Base-by-base conservation (phyloP, 371 early-diverging fungal species). In the Dichotomocladium elegans region DNA sequence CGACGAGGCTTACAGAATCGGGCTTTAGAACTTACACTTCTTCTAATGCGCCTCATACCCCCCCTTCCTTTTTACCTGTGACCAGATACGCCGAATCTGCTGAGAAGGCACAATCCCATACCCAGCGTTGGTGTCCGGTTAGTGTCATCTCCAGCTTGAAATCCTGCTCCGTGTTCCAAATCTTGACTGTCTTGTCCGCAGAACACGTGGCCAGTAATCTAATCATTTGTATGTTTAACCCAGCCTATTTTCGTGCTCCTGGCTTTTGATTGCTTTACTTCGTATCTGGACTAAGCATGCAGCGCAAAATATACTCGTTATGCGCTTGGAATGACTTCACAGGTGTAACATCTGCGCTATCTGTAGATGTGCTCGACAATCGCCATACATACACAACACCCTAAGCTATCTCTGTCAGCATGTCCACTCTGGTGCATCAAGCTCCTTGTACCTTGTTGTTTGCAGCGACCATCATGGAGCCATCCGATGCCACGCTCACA, bases 91-190 rank as follows among this genome's bases (percentile, higher is more conserved):
- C 93, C 9, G 93, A 92, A 61, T 95, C 95, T 1, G 93, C 93
- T 6, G 92, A 91, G 60, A 95, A 95, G 0, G 91, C 88, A 63
- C 91, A 91, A 66, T 95, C 95, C 95, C 95, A 95, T 4, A 92
- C 93, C 95, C 95, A 95, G 50, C 90, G 77, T 56, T 86, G 85
- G 72, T 93, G 94, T 0, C 94, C 94, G 33, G 78, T 75, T 51
- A 95, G 63, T 0, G 90, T 91, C 67, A 86, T 81, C 31, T 81
- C 83, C 34, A 88, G 65, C 4, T 77, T 77, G 55, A 92, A 92
- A 24, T 80, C 73, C 35, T 85, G 64, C 46, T 70, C 77, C 0
- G 80, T 74, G 56, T 77, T 81, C 87, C 88, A 90, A 25, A 88
- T 76, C 63, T 87, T 88, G 44, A 87, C 84, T 4, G 88, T 85